These are phyloP conservation scores for Neofusicoccum sp. DNA, from an alignment of 2,329 filamentous ascomycete genomes.

Conservation along the genomic window DNA sequence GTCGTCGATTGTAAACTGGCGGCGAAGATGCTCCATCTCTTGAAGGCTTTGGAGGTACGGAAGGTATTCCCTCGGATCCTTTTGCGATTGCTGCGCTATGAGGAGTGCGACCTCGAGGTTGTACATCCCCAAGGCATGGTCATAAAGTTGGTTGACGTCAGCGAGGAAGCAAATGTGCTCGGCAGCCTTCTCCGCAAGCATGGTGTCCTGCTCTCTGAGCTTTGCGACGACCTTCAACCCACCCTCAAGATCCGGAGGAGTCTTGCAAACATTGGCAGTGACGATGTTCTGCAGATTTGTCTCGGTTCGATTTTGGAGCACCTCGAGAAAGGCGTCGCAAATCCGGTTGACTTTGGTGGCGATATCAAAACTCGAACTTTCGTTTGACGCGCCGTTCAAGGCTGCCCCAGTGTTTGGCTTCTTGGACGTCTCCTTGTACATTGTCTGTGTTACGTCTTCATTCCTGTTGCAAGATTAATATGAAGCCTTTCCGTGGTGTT, in stretches of 20 bases:
- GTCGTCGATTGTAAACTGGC: conserved; percentile 84
- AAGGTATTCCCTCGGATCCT: conserved; percentile 91
- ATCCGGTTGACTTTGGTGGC: conserved; percentile 77
- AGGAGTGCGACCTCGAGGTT: conserved; percentile 85
- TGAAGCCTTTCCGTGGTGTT: neutral
- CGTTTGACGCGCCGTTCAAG: conserved; percentile 19
- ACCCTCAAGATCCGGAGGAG: conserved; percentile 82
- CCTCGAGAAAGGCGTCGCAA: conserved; percentile 77
- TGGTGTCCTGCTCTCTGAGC: conserved; percentile 60
- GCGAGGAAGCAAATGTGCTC: conserved; percentile 98
- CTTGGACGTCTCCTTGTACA: conserved; percentile 84
- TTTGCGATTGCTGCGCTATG: conserved; percentile 92
- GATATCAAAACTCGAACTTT: conserved; percentile 23
- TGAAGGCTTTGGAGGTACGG: conserved; percentile 90
- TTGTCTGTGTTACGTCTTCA: conserved; percentile 88
- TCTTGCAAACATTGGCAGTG: conserved; percentile 92
- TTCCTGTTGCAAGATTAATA: conserved; percentile 48
- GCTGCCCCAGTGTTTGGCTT: conserved; percentile 33
- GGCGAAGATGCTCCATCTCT: conserved; percentile 65
- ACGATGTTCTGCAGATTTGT: conserved; percentile 84
- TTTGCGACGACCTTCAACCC: conserved; percentile 76
- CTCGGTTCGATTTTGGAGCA: conserved; percentile 60
- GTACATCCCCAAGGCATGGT: conserved; percentile 86
- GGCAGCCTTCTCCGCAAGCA: conserved; percentile 80
- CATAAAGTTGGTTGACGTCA: conserved; percentile 88